Conservation (phyloP, 2,329 filamentous ascomycete species). For the Arthrobotrys megalospora region DNA sequence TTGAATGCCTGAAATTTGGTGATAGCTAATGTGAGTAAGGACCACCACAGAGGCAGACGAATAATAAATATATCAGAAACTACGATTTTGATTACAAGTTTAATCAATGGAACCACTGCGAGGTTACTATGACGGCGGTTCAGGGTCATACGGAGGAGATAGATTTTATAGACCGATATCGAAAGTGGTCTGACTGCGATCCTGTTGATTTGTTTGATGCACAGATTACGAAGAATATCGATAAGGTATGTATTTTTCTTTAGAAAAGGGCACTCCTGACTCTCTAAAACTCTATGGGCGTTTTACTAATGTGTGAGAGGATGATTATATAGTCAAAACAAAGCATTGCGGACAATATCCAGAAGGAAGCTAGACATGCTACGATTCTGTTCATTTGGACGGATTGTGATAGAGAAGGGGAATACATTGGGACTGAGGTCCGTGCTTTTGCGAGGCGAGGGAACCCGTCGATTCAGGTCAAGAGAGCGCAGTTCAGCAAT, state of each 20-base stretch:
- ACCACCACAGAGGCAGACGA: conserved; percentile 76
- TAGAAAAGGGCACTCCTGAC: too few species aligned
- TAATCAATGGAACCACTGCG: conserved; percentile 83
- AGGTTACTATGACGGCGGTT: conserved; percentile 94
- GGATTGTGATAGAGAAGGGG: conserved; percentile 96
- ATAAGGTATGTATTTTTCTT: conserved; percentile 71
- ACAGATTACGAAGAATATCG: conserved; percentile 78
- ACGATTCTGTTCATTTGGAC: conserved; percentile 94
- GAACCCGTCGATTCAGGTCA: conserved; percentile 82
- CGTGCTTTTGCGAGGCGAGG: conserved; percentile 82
- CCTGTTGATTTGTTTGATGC: conserved; percentile 86
- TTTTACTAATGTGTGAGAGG: neutral
- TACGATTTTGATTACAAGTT: conserved; percentile 94
- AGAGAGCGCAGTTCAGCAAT: conserved; percentile 93
- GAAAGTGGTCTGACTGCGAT: conserved; percentile 84
- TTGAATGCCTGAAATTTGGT: neutral
- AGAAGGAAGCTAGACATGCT: conserved; percentile 80
- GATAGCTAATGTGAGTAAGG: neutral
- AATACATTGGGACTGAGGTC: conserved; percentile 95
- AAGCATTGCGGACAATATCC: conserved; percentile 86
- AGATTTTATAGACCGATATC: conserved; percentile 82
- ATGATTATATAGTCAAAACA: conserved; percentile 69
- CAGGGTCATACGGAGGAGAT: conserved; percentile 86
- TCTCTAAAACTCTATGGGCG: neutral
- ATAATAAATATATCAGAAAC: conserved; percentile 88